Percentiles rank a stretch among this genome's conserved stretches.
Conservation (phyloP, 2,329 filamentous ascomycete species). For the Chalara sp. region DNA sequence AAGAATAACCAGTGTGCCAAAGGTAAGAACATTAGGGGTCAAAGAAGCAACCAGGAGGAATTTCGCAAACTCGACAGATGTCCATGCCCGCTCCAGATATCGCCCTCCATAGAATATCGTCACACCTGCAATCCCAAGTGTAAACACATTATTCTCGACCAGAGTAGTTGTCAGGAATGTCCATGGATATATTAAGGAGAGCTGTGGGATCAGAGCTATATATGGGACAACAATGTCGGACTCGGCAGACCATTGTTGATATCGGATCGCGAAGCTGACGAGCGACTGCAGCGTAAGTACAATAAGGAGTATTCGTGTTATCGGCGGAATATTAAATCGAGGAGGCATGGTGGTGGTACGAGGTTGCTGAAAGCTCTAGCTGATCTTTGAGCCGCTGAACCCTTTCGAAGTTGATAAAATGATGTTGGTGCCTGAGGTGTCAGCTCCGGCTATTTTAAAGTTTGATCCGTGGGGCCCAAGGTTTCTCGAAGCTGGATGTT, state of each 20-base stretch:
- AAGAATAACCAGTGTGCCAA: conserved; percentile 66
- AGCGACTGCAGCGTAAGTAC: conserved; percentile 70
- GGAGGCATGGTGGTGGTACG: conserved; percentile 54
- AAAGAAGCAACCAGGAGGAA: conserved; percentile 73
- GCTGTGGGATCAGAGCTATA: conserved; percentile 76
- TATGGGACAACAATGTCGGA: conserved; percentile 72
- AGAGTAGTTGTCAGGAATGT: conserved; percentile 80
- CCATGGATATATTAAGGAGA: conserved; percentile 87
- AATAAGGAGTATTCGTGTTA: conserved; percentile 77
- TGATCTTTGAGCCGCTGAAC: no score
- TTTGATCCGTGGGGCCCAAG: no score
- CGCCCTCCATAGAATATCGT: conserved; percentile 88
- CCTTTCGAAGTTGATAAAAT: no score
- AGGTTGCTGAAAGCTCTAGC: no score
- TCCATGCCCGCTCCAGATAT: conserved; percentile 95
- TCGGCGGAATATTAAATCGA: conserved; percentile 85
- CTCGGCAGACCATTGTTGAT: conserved; percentile 58
- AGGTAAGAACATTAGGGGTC: conserved; percentile 73
- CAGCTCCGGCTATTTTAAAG: no score
- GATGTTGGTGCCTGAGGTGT: no score
- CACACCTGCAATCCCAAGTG: conserved; percentile 66
- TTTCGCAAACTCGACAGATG: conserved; percentile 83
- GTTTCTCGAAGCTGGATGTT: no score
- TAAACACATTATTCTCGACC: conserved; percentile 90
- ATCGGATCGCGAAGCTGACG: conserved; percentile 73